phyloP scores from a whole-genome alignment of 2,329 filamentous ascomycete genomes.

The Aspergillus texensis region DNA sequence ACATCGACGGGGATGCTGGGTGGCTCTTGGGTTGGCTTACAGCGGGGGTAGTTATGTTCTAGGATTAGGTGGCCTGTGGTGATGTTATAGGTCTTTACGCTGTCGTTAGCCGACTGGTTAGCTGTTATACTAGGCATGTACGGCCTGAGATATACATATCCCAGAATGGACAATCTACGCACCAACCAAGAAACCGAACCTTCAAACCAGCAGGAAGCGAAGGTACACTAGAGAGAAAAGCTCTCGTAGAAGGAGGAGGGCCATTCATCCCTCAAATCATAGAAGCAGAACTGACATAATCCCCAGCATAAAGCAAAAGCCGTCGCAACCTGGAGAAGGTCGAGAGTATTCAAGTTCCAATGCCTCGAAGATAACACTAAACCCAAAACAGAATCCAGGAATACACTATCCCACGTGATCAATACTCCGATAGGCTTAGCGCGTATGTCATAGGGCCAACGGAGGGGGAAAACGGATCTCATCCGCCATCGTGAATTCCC shows the following conservation, averaged over 20 bases:
- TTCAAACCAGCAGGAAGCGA: slow-evolving; percentile 65
- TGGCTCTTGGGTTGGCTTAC: slow-evolving; percentile 34
- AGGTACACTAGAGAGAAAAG: slow-evolving; percentile 66
- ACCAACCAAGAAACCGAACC: slow-evolving; percentile 92
- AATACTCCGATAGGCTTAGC: slow-evolving; percentile 31
- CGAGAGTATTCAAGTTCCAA: neutral
- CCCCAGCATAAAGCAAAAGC: neutral
- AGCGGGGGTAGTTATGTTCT: slow-evolving; percentile 63
- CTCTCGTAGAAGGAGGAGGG: slow-evolving; percentile 66
- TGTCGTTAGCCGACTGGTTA: slow-evolving; percentile 31
- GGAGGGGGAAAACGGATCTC: slow-evolving; percentile 31
- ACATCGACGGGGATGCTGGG: slow-evolving; percentile 68
- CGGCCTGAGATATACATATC: neutral
- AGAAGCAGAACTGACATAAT: slow-evolving; percentile 8
- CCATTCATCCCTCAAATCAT: slow-evolving; percentile 42
- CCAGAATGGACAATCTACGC: slow-evolving; percentile 38
- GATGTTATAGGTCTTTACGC: slow-evolving; percentile 62
- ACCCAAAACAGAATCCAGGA: neutral
- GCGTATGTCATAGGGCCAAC: slow-evolving; percentile 41
- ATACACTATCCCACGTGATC: slow-evolving; percentile 34
- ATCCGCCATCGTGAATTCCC: slow-evolving; percentile 7
- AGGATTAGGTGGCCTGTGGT: slow-evolving; percentile 65
- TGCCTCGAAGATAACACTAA: neutral
- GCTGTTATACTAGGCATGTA: neutral
- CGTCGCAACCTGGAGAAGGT: too few relatives aligned